phyloP scores from a whole-genome alignment of 1,139 yeast genomes.

The Suhomyces anneliseae region DNA sequence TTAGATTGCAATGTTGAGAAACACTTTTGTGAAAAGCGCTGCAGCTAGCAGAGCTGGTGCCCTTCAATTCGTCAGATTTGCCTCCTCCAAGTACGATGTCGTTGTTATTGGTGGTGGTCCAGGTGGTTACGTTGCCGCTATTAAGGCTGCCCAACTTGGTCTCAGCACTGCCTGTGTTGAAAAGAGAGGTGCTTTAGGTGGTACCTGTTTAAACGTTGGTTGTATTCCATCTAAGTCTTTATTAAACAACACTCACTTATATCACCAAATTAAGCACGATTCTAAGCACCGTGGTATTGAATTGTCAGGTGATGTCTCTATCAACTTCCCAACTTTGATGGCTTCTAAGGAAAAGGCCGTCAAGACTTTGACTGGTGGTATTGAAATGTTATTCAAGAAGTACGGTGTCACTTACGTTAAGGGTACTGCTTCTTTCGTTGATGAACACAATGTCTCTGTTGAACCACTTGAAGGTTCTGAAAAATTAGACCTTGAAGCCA shows the following conservation, averaged over 20 bases:
- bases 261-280: slow-evolving; percentile 86
- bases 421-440: slow-evolving; percentile 87
- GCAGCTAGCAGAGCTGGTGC: slow-evolving; percentile 10
- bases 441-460: slow-evolving; percentile 75
- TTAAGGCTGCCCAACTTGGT: slow-evolving; percentile 97
- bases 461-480: slow-evolving; percentile 86
- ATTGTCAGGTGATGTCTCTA: slow-evolving; percentile 65
- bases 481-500: slow-evolving; percentile 63
- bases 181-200: slow-evolving; percentile 94
- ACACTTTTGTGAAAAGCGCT: slow-evolving; percentile 14
- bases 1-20: slow-evolving; percentile 17
- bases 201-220: slow-evolving; percentile 97
- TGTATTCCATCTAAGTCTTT: slow-evolving; percentile 98
- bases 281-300: slow-evolving; percentile 88
- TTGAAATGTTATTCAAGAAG: slow-evolving; percentile 93
- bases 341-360: slow-evolving; percentile 92
- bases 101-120: slow-evolving; percentile 99
- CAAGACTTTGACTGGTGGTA: slow-evolving; percentile 85
- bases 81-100: slow-evolving; percentile 69
- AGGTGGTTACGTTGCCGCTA: slow-evolving; percentile 98
- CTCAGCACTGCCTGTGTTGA: slow-evolving; percentile 94
- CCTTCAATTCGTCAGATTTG: slow-evolving; percentile 38
- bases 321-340: slow-evolving; percentile 80
- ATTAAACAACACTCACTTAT: slow-evolving; percentile 90
- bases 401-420: slow-evolving; percentile 92